phyloP scores from a whole-genome alignment of 2,329 filamentous ascomycete genomes.

The Fusarium decemcellulare region DNA sequence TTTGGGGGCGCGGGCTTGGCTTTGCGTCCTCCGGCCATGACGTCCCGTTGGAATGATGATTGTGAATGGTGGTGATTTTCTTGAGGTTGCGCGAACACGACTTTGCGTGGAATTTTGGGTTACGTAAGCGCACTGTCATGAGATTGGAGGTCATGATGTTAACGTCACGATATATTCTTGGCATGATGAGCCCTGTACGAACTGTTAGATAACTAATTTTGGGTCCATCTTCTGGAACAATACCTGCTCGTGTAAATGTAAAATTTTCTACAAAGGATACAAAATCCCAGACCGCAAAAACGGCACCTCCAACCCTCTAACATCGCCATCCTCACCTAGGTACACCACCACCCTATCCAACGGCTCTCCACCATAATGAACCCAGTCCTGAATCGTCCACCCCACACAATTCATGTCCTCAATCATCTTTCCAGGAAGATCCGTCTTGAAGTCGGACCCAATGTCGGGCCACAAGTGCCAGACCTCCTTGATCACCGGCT shows the following conservation, averaged over 20 bases:
- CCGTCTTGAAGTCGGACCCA: slow-evolving; percentile 26
- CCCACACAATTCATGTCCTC: slow-evolving; percentile 45
- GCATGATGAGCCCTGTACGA: not conserved
- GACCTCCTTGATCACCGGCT: slow-evolving; percentile 31
- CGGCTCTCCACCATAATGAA: slow-evolving; percentile 53
- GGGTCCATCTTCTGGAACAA: no score
- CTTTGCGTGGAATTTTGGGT: slow-evolving; percentile 31
- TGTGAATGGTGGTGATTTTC: slow-evolving; percentile 14
- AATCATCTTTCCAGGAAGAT: slow-evolving; percentile 46
- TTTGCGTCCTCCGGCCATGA: slow-evolving; percentile 65
- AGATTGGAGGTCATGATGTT: no score
- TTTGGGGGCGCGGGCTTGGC: slow-evolving; percentile 65
- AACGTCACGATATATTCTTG: not conserved
- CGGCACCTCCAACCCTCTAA: slow-evolving; percentile 51
- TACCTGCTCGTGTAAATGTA: no score
- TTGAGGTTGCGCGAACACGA: slow-evolving; percentile 28
- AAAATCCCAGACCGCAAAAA: slow-evolving; percentile 50
- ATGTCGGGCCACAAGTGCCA: slow-evolving; percentile 50
- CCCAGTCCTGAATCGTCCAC: slow-evolving; percentile 53
- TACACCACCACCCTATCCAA: slow-evolving; percentile 51
- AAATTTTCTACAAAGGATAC: not conserved
- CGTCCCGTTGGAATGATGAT: slow-evolving; percentile 2
- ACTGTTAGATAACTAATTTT: no score
- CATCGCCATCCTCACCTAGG: slow-evolving; percentile 35
- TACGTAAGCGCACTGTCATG: no score